phyloP scores from a whole-genome alignment of 495 filamentous ascomycete species.

The Aspergillus mulundensis region DNA sequence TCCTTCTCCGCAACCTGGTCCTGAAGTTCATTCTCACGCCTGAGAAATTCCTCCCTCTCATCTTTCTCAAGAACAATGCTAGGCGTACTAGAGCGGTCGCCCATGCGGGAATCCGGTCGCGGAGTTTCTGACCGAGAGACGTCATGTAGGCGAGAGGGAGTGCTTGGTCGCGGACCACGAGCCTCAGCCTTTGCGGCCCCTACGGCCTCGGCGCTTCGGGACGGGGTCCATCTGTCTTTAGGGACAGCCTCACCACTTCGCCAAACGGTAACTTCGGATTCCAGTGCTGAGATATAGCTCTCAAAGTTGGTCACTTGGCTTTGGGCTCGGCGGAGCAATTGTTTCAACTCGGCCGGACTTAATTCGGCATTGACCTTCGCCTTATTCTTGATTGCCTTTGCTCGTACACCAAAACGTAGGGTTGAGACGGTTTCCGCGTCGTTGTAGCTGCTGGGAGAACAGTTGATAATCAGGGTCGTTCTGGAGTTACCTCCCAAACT shows the following conservation, averaged over 20 bases:
- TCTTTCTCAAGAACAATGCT: constrained; percentile 90
- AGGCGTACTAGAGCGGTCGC: constrained; percentile 83
- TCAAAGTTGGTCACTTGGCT: constrained; percentile 84
- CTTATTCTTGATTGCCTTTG: constrained; percentile 99
- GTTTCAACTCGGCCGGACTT: constrained; percentile 90
- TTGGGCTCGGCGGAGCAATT: constrained; percentile 85
- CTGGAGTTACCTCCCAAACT: constrained; percentile 94
- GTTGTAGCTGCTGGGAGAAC: constrained; percentile 97
- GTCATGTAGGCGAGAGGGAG: constrained; percentile 72
- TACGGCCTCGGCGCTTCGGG: constrained; percentile 55
- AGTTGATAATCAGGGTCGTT: constrained; percentile 97
- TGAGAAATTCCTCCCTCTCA: constrained; percentile 91
- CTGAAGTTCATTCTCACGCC: constrained; percentile 93
- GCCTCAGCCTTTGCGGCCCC: constrained; percentile 54
- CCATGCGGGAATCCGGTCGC: constrained; percentile 74
- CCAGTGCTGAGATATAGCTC: constrained; percentile 75
- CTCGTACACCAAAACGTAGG: constrained; percentile 90
- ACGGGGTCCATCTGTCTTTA: constrained; percentile 73
- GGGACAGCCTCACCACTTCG: constrained; percentile 83
- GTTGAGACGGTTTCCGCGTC: constrained; percentile 93
- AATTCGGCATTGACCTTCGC: constrained; percentile 98
- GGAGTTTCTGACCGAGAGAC: constrained; percentile 55
- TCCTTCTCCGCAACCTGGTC: constrained; percentile 95
- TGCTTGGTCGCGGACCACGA: constrained; percentile 63
- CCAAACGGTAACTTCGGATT: constrained; percentile 82